Evolutionary conservation across 768 basidiomycete species (phyloP).

Genomic region (Leccinum olivaceopallidum): DNA sequence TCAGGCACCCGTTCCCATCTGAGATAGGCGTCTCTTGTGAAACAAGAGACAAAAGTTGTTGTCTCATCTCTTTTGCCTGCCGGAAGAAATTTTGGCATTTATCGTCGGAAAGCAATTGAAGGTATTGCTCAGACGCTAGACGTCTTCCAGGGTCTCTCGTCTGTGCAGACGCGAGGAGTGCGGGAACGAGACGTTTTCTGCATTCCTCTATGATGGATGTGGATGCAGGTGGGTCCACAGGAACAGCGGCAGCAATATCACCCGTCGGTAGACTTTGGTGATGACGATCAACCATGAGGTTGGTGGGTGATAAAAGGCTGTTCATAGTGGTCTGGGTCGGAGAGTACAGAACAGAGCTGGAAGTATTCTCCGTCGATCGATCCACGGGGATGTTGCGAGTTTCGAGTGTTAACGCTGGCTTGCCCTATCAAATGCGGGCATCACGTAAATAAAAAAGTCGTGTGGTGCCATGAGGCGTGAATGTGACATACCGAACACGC

Average conservation of each 20-base stretch:
- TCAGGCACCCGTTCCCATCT: conserved; percentile 6
- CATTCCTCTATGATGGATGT: conserved; percentile 27
- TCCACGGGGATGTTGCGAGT: conserved; percentile 13
- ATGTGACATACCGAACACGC: conserved; percentile 23
- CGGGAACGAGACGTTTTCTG: conserved; percentile 26
- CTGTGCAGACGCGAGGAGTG: conserved; percentile 20
- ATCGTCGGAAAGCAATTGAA: conserved; percentile 30
- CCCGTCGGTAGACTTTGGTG: conserved; percentile 5
- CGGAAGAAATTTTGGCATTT: conserved; percentile 22
- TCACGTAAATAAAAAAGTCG: conserved; percentile 9
- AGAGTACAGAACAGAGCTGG: conserved; percentile 9
- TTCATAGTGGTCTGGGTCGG: conserved; percentile 14
- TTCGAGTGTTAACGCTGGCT: conserved; percentile 17
- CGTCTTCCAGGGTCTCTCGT: conserved; percentile 16
- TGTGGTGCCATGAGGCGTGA: conserved; percentile 3
- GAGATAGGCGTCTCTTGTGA: conserved; percentile 4
- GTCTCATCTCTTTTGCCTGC: conserved; percentile 27
- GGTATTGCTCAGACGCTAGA: conserved; percentile 22
- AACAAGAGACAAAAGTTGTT: conserved; percentile 18
- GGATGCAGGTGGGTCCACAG: conserved; percentile 6
- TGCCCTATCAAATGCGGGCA: conserved; percentile 1
- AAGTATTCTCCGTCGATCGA: conserved; percentile 5
- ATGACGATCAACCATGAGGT: conserved; percentile 4
- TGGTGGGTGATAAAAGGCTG: conserved; percentile 6
- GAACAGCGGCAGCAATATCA: conserved; percentile 4